Percentiles rank a stretch among this genome's conserved stretches.
phyloP scores from a whole-genome alignment of 495 filamentous ascomycete genomes.

The Penicillium lagena region DNA sequence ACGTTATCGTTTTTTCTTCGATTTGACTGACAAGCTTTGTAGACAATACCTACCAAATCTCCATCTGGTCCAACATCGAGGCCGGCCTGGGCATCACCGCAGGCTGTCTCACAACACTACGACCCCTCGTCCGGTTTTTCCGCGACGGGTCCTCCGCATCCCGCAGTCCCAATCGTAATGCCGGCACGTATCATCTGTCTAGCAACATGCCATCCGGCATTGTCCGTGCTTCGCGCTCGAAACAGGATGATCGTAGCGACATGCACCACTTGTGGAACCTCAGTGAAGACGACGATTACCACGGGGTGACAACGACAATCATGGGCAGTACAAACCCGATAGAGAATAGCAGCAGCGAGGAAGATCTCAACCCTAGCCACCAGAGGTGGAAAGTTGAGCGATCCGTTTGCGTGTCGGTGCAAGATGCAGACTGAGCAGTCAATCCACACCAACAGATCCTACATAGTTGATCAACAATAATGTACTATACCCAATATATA shows the following conservation, averaged over 20 bases:
- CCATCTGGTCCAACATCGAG: conserved; percentile 37
- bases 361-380: conserved; percentile 14
- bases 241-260: conserved; percentile 5
- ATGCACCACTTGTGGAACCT: conserved; percentile 15
- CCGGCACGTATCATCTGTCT: conserved; percentile 14
- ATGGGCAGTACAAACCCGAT: conserved; percentile 9
- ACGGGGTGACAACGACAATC: conserved; percentile 22
- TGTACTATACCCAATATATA: no score
- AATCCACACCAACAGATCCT: no score
- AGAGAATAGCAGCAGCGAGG: conserved; percentile 14
- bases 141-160: conserved; percentile 20
- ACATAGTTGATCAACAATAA: no score
- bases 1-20: neutral
- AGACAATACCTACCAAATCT: conserved; percentile 29
- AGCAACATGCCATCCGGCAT: conserved; percentile 8
- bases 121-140: conserved; percentile 30
- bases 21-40: neutral
- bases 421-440: conserved; percentile 4
- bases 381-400: conserved; percentile 19
- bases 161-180: conserved; percentile 6
- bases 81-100: conserved; percentile 33
- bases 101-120: conserved; percentile 30
- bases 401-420: conserved; percentile 20
- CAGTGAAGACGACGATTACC: conserved; percentile 12
- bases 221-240: conserved; percentile 5